Evolutionary conservation across 2,329 filamentous ascomycete species (phyloP).

Genomic region (Daldinia sp.): DNA sequence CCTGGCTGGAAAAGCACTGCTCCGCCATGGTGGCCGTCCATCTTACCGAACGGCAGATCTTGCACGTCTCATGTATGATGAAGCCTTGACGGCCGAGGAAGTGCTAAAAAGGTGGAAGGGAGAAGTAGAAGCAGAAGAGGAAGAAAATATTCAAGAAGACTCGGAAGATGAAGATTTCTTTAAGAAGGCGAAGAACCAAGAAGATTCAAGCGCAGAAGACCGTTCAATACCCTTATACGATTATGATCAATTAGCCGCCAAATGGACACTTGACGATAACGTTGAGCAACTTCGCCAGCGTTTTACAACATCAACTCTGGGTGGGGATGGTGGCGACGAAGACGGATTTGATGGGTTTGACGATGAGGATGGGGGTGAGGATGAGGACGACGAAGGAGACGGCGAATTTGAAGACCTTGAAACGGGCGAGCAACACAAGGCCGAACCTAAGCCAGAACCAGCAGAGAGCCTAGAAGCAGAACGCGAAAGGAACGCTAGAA

Average conservation of each 20-base stretch:
- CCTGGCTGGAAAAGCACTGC: conserved; percentile 76
- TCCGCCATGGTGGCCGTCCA: conserved; percentile 72
- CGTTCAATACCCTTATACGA: conserved; percentile 81
- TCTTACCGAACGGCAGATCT: conserved; percentile 84
- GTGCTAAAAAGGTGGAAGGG: conserved; percentile 84
- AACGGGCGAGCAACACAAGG: conserved; percentile 69
- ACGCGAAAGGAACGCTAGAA: conserved; percentile 85
- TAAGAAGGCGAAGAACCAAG: conserved; percentile 68
- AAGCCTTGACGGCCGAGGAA: conserved; percentile 75
- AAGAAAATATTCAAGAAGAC: conserved; percentile 66
- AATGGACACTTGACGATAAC: conserved; percentile 84
- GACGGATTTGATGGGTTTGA: conserved; percentile 62
- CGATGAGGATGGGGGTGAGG: conserved; percentile 62
- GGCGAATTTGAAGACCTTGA: conserved; percentile 89
- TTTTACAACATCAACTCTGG: conserved; percentile 76
- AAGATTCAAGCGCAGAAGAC: conserved; percentile 77
- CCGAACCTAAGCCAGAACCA: conserved; percentile 52
- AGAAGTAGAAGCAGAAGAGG: conserved; percentile 64
- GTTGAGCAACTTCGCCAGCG: conserved; percentile 76
- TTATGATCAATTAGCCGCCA: conserved; percentile 80
- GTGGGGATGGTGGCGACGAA: conserved; percentile 60
- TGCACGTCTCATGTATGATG: conserved; percentile 88
- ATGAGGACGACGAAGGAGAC: conserved; percentile 74
- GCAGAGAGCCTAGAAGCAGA: conserved; percentile 78
- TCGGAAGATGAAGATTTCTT: conserved; percentile 71